These are phyloP conservation scores for Nemania bipapillata DNA, from an alignment of 2,329 filamentous ascomycete genomes.

Conservation along the genomic window DNA sequence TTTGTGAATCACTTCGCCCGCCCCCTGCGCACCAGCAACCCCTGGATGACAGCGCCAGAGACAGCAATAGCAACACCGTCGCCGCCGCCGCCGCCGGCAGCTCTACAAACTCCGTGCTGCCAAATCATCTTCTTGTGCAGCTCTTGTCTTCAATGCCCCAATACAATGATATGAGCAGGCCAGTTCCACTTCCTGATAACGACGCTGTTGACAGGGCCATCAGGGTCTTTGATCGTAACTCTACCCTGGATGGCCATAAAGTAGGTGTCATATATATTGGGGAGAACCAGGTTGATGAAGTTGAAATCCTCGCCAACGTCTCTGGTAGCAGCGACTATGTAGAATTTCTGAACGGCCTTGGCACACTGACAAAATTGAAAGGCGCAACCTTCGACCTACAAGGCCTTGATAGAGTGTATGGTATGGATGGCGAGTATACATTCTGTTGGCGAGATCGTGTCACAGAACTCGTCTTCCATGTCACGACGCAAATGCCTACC, in stretches of 20 bases:
- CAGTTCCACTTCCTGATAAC: constrained; percentile 77
- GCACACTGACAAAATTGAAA: constrained; percentile 81
- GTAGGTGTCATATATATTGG: constrained; percentile 94
- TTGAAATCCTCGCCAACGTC: constrained; percentile 86
- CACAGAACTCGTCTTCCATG: constrained; percentile 94
- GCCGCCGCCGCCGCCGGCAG: constrained; percentile 50
- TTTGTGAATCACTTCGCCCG: constrained; percentile 69
- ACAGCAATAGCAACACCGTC: constrained; percentile 48
- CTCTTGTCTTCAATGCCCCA: constrained; percentile 72
- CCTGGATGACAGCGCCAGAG: constrained; percentile 61
- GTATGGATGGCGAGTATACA: constrained; percentile 85
- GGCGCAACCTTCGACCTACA: constrained; percentile 92
- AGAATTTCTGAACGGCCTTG: constrained; percentile 82
- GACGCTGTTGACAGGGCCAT: constrained; percentile 79
- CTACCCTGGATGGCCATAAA: constrained; percentile 94
- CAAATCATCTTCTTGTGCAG: constrained; percentile 77
- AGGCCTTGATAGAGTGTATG: constrained; percentile 80
- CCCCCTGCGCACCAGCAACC: constrained; percentile 68
- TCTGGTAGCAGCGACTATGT: constrained; percentile 89
- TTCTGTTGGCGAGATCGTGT: constrained; percentile 96
- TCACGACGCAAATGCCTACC: constrained; percentile 97
- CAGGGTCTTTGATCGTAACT: constrained; percentile 82
- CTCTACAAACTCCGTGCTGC: constrained; percentile 71
- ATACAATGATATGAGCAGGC: constrained; percentile 67
- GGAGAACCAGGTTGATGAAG: constrained; percentile 82